Base-by-base conservation (phyloP, 805 yeast genomes). In the Ogataea dorogensis region DNA sequence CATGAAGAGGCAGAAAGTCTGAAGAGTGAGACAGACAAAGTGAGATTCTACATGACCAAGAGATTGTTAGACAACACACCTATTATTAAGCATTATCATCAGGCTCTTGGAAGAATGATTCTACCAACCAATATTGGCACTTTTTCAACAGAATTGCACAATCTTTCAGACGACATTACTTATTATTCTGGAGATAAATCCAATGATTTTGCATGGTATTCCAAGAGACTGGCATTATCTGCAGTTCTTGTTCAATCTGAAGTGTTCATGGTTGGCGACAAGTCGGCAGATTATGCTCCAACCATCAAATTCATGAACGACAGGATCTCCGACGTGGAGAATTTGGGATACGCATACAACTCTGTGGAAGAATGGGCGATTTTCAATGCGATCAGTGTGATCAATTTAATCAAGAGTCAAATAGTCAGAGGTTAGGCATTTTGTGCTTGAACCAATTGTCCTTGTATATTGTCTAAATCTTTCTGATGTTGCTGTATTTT, bases 151-250 rank as follows among this genome's bases (percentile, higher is more conserved):
- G 94, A 86, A 53, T 71, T 93, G 38, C 83, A 79, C 49, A 71
- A 75, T 34, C 68, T 89, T 38, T 71, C 87, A 9, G 98, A 91
- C 62, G 98, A 93, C 55, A 70, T 91, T 41, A 75, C 86, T 28
- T 87, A 63, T 59, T 78, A 76, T 49, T 79, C 95, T 0, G 93
- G 89, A 8, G 97, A 89, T 55, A 53, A 60, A 35, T 74, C 93
- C 14, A 79, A 79, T 46, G 96, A 87, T 58, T 80, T 84, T 56
- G 82, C 86, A 3, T 91, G 98, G 98, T 91, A 91, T 59, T 68
- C 94, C n/a, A 85, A 88, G 54, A 69, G 98, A 46, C 64, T 82
- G 11, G 73, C 84, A 7, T 56, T 91, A 11, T 73, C 85, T 16
- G 69, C 83, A 2, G 72, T 83, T 2, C 86, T 85, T 58, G 83